Base-by-base conservation (phyloP, 805 yeast genomes). In the Kazachstania bromeliacearum region DNA sequence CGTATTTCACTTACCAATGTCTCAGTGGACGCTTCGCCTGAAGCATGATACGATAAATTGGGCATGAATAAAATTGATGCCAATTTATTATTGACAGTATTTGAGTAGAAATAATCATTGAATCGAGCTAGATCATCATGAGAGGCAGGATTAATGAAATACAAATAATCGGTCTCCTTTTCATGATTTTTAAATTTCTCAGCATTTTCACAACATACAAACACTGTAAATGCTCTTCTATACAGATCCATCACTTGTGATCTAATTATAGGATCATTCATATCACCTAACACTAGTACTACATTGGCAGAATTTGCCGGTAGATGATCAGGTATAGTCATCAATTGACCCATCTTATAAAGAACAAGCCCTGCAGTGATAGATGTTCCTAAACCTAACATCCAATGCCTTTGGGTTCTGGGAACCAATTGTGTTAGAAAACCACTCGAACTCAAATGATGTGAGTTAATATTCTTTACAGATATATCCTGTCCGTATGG, bases 161-260 rank as follows among this genome's bases (percentile, higher is more conserved):
- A 40, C 22, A 51, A 38, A 32, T 39, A 55, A 28, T 44, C 62
- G n/a, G 50, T 53, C 8, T 55, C 60, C 28, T 54, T 55, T 23
- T 53, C 54, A 20, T 44, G 44, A 18, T 47, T 41, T 17, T 47
- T 45, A 26, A 42, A 44, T 7, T 34, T 40, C 10, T 39, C 38
- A 7, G 51, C 50, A 27, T 45, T 46, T 29, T 46, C 44, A 4
- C 10, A 8, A 34, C 62, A 56, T 10, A 59, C 49, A 31, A 55
- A 56, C 4, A 59, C 51, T 5, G 49, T 48, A 30, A 49, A 59
- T 16, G 58, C 46, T 38, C 62, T 55, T 34, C 56, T 47, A 37
- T 57, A 55, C 14, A 59, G 43, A 39, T 59, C 64, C 48, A 55
- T 50, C 3, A 57, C 62, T 38, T 58, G 60, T 10, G 54, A 48